Base-by-base conservation (phyloP, 2,329 filamentous ascomycete species). In the Fusarium compactum region DNA sequence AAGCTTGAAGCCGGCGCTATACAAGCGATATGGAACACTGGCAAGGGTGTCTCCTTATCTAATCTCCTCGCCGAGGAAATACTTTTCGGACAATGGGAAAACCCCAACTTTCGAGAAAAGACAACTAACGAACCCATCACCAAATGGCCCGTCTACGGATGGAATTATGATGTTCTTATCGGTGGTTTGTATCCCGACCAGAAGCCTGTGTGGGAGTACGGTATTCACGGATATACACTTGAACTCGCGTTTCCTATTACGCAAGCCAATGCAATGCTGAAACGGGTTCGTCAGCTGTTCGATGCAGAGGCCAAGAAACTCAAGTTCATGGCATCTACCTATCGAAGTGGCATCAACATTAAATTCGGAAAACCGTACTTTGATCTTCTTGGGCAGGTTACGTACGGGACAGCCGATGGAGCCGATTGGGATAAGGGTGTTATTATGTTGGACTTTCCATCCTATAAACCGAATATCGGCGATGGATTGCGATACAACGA, bases 121-220 rank as follows among this genome's bases (percentile, higher is more conserved):
- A 62, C 45, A 4, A 62, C 59, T 5, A 62, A 53, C 3, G 20
- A 62, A 5, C 59, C 59, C 0, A 61, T 62, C 8, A 44, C 24
- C 2, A 60, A 62, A 1, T 62, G 45, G 59, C 59, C 59, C 0
- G 38, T 62, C 1, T 61, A 62, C 1, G 56, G 59, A 1, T 62
- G 56, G 59, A 61, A 62, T 15, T 62, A 62, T 1, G 59, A 62
- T 16, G 59, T 62, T 6, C 56, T 62, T 2, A 61, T 62, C 2
- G 56, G 59, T 3, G 59, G 59, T n/a, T 10, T 62, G 0, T 62
- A 62, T 5, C 56, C 56, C 2, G 56, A 62, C 3, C 45, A 62
- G 2, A 25, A 22, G 0, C 59, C 59, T 0, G 45, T 62, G 0
- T 62, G 56, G 56, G 56, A 62, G 1, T 62, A 62, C 0, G 56